Percentiles rank a stretch among this genome's conserved stretches.
phyloP scores from a whole-genome alignment of 768 basidiomycete genomes.

The Trametes maxima region DNA sequence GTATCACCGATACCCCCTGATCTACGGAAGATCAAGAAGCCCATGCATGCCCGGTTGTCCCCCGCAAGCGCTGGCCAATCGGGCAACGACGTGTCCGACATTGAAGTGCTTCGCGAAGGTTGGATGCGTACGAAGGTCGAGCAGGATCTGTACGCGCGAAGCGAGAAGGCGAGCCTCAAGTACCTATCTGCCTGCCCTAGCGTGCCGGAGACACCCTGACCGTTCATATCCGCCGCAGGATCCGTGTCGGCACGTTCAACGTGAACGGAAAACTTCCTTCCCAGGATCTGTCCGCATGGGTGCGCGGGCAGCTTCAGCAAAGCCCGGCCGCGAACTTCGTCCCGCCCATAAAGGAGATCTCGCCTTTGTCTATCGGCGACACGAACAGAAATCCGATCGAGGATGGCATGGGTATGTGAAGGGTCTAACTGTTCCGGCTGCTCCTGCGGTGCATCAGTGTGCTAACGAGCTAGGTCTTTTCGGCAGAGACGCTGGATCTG shows the following conservation, averaged over 20 bases:
- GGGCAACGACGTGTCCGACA: constrained; percentile 62
- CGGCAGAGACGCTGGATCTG: constrained; percentile 1
- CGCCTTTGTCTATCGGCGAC: constrained; percentile 29
- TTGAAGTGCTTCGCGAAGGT: constrained; percentile 58
- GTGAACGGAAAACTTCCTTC: constrained; percentile 79
- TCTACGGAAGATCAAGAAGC: constrained; percentile 50
- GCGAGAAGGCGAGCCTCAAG: constrained; percentile 17
- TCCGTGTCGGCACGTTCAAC: constrained; percentile 82
- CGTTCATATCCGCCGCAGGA: constrained; percentile 37
- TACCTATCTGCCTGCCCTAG: not conserved
- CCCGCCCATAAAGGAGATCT: constrained; percentile 30
- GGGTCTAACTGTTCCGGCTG: not conserved
- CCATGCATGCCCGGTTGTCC: constrained; percentile 59
- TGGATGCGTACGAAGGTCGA: constrained; percentile 59
- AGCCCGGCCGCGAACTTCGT: constrained; percentile 16
- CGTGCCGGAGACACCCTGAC: constrained; percentile 3
- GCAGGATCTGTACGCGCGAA: constrained; percentile 23
- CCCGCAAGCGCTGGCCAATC: constrained; percentile 60
- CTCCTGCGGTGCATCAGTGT: not conserved
- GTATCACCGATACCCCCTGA: constrained; percentile 53
- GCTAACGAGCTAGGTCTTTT: no score
- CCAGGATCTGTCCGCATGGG: constrained; percentile 71
- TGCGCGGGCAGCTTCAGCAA: constrained; percentile 37
- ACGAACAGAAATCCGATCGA: constrained; percentile 7
- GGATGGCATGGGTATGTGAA: constrained; percentile 3